These are phyloP conservation scores for Kalaharituber pfeilii DNA, from an alignment of 2,329 filamentous ascomycete genomes.

Conservation along the genomic window DNA sequence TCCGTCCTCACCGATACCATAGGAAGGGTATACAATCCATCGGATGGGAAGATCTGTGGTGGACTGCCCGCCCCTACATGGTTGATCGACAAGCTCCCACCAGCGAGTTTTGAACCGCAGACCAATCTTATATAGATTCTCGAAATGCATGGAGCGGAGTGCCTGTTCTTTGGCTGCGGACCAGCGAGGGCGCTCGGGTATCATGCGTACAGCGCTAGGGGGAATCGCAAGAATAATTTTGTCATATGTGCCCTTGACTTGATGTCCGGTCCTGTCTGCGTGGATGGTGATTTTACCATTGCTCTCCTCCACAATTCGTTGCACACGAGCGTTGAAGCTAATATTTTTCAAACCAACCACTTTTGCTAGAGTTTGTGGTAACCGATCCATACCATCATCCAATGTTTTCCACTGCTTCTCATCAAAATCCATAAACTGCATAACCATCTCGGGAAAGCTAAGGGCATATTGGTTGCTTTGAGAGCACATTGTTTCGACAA, in stretches of 20 bases:
- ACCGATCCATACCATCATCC: slow-evolving; percentile 1
- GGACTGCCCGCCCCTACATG: slow-evolving; percentile 1
- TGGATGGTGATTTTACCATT: not conserved
- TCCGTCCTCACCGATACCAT: not conserved
- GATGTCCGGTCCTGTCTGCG: not conserved
- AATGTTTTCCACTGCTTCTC: slow-evolving; percentile 1
- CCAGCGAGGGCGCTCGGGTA: slow-evolving; percentile 5
- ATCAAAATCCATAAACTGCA: slow-evolving; percentile 4
- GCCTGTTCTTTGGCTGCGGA: slow-evolving; percentile 2
- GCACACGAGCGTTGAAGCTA: not conserved
- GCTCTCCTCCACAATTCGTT: not conserved
- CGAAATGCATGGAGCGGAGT: slow-evolving; percentile 4
- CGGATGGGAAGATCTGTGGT: slow-evolving; percentile 7
- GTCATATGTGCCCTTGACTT: not conserved
- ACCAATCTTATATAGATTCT: not conserved
- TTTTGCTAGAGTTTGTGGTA: not conserved
- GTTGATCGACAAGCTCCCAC: not conserved
- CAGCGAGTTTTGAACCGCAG: not conserved
- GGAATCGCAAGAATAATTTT: slow-evolving; percentile 3
- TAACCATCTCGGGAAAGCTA: slow-evolving; percentile 6
- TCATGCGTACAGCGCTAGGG: slow-evolving; percentile 1
- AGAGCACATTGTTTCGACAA: slow-evolving; percentile 4
- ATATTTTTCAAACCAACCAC: not conserved
- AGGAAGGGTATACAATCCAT: slow-evolving; percentile 7
- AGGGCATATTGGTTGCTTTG: slow-evolving; percentile 6